Conservation (phyloP, 2,329 filamentous ascomycete genomes). For the Apiospora arundinis region DNA sequence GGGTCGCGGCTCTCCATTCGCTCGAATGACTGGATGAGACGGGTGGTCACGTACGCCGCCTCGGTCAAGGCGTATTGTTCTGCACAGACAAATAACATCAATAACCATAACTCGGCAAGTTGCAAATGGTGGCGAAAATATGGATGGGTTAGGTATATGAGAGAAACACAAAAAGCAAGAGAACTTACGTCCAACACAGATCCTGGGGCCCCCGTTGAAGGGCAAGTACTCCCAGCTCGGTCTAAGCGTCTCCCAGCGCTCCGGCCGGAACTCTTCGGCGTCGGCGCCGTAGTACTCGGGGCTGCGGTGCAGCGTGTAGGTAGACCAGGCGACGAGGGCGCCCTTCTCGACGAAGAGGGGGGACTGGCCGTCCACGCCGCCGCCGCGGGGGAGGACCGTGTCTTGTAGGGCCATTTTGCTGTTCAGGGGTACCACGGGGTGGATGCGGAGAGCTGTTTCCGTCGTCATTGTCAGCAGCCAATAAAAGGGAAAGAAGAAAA, state of each 20-base stretch:
- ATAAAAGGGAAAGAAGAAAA: neutral
- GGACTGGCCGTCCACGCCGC: conserved; percentile 33
- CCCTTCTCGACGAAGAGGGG: conserved; percentile 39
- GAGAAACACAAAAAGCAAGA: conserved; percentile 24
- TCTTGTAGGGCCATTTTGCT: conserved; percentile 30
- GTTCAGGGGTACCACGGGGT: conserved; percentile 36
- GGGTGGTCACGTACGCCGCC: conserved; percentile 19
- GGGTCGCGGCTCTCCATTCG: conserved; percentile 21
- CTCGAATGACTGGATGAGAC: conserved; percentile 21
- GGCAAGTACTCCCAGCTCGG: conserved; percentile 33
- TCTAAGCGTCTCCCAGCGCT: conserved; percentile 47
- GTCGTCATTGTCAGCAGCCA: too few species aligned
- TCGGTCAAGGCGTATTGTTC: conserved; percentile 25
- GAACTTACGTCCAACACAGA: conserved; percentile 26
- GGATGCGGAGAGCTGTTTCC: conserved; percentile 32
- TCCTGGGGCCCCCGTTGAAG: conserved; percentile 35
- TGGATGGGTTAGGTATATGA: too few species aligned
- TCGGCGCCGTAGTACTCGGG: conserved; percentile 47
- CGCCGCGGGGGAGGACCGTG: conserved; percentile 34
- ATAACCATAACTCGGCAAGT: too few species aligned
- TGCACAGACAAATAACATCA: neutral
- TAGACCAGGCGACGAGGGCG: conserved; percentile 49
- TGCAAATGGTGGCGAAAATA: too few species aligned
- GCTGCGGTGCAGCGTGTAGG: conserved; percentile 53
- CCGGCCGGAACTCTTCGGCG: conserved; percentile 50